Percentiles rank a stretch among this genome's conserved stretches.
phyloP scores from a whole-genome alignment of 306 rosid genomes.

The Neltuma alba region DNA sequence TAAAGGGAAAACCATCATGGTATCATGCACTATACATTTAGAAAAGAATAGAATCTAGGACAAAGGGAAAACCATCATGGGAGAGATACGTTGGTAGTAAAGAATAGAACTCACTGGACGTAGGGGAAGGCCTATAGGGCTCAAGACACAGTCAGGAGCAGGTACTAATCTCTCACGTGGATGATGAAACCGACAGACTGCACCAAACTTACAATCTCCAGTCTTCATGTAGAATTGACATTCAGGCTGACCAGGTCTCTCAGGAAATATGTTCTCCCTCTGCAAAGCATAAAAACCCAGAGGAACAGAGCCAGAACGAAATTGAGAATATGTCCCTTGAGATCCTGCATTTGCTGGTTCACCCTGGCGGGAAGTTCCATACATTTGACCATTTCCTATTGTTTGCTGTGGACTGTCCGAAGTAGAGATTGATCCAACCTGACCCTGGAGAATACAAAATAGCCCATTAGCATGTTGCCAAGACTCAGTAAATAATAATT shows the following conservation, averaged over 20 bases:
- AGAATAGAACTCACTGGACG: slow-evolving; percentile 76
- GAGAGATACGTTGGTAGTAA: not conserved
- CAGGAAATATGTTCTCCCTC: slow-evolving; percentile 96
- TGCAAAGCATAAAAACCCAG: slow-evolving; percentile 79
- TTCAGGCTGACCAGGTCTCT: slow-evolving; percentile 97
- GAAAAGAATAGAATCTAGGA: slow-evolving; percentile 18
- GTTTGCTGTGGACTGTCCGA: slow-evolving; percentile 79
- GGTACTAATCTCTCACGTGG: slow-evolving; percentile 90
- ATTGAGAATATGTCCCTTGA: slow-evolving; percentile 67
- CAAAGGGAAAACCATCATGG: slow-evolving; percentile 25
- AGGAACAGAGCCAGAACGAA: slow-evolving; percentile 70
- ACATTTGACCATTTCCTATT: slow-evolving; percentile 64
- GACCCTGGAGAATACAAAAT: slow-evolving; percentile 70
- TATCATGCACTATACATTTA: slow-evolving; percentile 18
- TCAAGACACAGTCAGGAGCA: slow-evolving; percentile 90
- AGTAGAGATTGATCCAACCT: slow-evolving; percentile 78
- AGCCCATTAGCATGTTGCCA: slow-evolving; percentile 35
- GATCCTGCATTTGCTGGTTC: slow-evolving; percentile 67
- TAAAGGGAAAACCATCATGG: slow-evolving; percentile 25
- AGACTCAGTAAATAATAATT: slow-evolving; percentile 28
- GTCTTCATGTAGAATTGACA: slow-evolving; percentile 98
- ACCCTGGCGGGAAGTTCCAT: slow-evolving; percentile 70
- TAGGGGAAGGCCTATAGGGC: slow-evolving; percentile 91
- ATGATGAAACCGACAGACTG: slow-evolving; percentile 95
- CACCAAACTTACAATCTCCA: slow-evolving; percentile 97